Base-by-base conservation (phyloP, 768 basidiomycete genomes). In the Boletus rex-veris region DNA sequence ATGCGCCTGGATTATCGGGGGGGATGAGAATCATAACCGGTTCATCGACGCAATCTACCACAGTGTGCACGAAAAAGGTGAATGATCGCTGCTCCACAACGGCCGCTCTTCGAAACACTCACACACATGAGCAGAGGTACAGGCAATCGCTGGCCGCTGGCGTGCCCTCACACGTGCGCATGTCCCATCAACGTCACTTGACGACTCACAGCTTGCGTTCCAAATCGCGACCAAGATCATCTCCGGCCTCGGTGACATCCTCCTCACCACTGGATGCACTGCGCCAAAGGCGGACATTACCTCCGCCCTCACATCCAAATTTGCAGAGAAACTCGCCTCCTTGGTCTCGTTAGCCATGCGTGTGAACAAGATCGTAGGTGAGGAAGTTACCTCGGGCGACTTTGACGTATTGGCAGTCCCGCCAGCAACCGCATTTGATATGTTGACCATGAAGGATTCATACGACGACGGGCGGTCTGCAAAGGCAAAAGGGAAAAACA, bases 341-440 rank as follows among this genome's bases (percentile, higher is more conserved):
- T 70, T 84, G 35, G 74, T 78, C 35, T 71, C 74, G 19, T 63
- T 74, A 6, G 79, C 82, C 3, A 70, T 79, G 52, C 72, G 72
- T 8, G 66, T 85, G 52, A 82, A 82, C 51, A 69, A 69, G 58
- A 66, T 71, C 28, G 50, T 71, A 2, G 57, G 65, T 9, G 65
- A 67, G 38, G 69, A 71, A 12, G 59, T 63, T 16, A 72, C 67
- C 1, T 72, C 65, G 0, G 71, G 68, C 1, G 66, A 70, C 52
- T 61, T 71, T 5, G 69, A 72, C 45, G 66, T 71, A 15, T 50
- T 69, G 45, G 60, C 67, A 0, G 50, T 71, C 8, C 51, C 43
- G 9, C 66, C 71, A 3, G 60, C 46, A 12, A 57, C 67, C 3
- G 47, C 54, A 11, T 72, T 65, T 16, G 71, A 72, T 48, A 14